Evolutionary conservation across 345 rosid genomes (phyloP).

Genomic region (Noccaea caerulescens): DNA sequence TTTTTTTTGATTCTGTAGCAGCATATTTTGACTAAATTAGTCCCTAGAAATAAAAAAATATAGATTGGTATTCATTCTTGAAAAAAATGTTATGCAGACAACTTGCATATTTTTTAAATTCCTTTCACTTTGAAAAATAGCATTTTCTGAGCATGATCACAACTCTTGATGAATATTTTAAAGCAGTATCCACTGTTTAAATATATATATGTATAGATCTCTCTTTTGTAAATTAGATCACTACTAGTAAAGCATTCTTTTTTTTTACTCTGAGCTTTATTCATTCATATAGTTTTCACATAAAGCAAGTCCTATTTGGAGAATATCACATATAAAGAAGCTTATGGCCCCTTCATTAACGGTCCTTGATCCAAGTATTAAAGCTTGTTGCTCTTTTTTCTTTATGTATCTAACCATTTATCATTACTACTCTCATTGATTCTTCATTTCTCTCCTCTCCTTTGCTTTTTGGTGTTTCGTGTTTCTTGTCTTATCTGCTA

Average conservation of each 20-base stretch:
- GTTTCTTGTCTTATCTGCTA: conserved; percentile 34
- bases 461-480: conserved; percentile 34
- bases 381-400: conserved; percentile 49
- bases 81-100: conserved; percentile 28
- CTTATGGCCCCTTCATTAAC: conserved; percentile 44
- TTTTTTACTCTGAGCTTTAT: conserved; percentile 19
- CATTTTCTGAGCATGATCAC: conserved; percentile 45
- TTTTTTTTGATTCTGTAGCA: conserved; percentile 34
- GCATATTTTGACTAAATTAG: conserved; percentile 44
- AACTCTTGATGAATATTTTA: conserved; percentile 24
- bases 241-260: conserved; percentile 21
- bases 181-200: background rate
- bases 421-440: conserved; percentile 20
- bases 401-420: conserved; percentile 29
- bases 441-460: background rate
- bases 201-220: conserved; percentile 2
- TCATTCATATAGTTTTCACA: conserved; percentile 24
- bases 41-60: conserved; percentile 17
- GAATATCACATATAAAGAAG: conserved; percentile 32
- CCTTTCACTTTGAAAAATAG: background rate
- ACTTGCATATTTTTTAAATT: conserved; percentile 27
- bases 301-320: conserved; percentile 39
- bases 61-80: conserved; percentile 33
- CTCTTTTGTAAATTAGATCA: conserved; percentile 23
- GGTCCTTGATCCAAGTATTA: conserved; percentile 62